A percentile compares a stretch with the other conserved stretches of the same genome.
These are phyloP conservation scores for Aspergillus unguis DNA, from an alignment of 2,329 filamentous ascomycete species.

Conservation along the genomic window DNA sequence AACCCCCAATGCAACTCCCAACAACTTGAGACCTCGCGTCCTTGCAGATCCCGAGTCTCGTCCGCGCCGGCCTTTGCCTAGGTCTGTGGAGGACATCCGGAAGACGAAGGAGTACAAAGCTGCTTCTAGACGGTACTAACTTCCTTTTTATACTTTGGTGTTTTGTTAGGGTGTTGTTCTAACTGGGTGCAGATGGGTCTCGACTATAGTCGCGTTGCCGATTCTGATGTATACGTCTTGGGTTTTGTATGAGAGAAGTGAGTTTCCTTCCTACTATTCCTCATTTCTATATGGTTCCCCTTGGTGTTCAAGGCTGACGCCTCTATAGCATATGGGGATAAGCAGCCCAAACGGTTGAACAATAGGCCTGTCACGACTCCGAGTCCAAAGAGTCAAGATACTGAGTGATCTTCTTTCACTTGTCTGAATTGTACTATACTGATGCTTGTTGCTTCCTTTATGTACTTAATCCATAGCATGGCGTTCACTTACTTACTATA, in stretches of 20 bases:
- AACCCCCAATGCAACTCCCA: not conserved
- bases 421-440: too few relatives aligned
- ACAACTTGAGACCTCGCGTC: constrained; percentile 16
- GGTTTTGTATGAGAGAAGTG: constrained; percentile 32
- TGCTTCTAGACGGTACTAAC: constrained; percentile 35
- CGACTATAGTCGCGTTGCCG: constrained; percentile 32
- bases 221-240: constrained; percentile 33
- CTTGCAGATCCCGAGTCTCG: constrained; percentile 13
- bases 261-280: constrained; percentile 13
- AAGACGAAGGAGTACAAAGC: constrained; percentile 42
- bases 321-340: constrained; percentile 25
- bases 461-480: too few relatives aligned
- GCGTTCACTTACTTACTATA: too few relatives aligned
- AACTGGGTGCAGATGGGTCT: constrained; percentile 26
- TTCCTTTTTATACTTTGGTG: not conserved
- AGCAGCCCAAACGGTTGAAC: constrained; percentile 19
- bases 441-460: too few relatives aligned
- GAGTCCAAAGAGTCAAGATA: not conserved
- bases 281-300: not conserved
- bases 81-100: constrained; percentile 31
- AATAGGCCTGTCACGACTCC: not conserved
- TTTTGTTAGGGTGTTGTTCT: not conserved
- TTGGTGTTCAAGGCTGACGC: too few relatives aligned
- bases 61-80: constrained; percentile 6
- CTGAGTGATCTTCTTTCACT: not conserved